Evolutionary conservation across 495 filamentous ascomycete genomes (phyloP).

Genomic region (Talaromyces thailandensis): DNA sequence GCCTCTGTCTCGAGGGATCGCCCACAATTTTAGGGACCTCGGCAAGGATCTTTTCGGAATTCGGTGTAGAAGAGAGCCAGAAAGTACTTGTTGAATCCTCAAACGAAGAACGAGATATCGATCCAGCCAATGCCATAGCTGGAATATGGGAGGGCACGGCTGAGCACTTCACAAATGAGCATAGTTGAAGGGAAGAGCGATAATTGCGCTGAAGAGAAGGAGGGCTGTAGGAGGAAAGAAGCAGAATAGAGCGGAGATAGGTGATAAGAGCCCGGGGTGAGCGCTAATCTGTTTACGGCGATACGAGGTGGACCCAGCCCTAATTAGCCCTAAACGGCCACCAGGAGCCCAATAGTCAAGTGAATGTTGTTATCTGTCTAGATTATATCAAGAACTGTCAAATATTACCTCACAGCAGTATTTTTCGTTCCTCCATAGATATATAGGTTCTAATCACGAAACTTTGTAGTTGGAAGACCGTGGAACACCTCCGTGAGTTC

Average conservation of each 20-base stretch:
- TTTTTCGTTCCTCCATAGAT: too few species aligned
- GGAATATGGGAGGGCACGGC: background rate
- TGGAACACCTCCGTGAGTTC: too few species aligned
- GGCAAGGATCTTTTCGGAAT: background rate
- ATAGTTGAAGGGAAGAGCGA: background rate
- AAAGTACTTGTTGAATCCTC: background rate
- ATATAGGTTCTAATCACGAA: too few species aligned
- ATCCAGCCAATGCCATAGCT: background rate
- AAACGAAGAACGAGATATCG: background rate
- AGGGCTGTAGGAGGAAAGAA: background rate
- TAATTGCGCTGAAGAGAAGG: background rate
- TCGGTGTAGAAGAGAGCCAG: background rate
- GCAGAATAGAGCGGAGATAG: background rate
- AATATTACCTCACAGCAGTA: too few species aligned
- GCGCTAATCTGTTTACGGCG: background rate
- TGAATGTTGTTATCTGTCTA: too few species aligned
- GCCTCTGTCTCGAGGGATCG: conserved; percentile 10
- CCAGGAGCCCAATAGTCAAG: too few species aligned
- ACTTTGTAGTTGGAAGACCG: too few species aligned
- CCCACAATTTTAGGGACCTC: background rate
- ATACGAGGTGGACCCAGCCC: background rate
- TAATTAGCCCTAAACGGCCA: background rate
- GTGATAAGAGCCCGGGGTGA: background rate
- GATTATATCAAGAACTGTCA: too few species aligned
- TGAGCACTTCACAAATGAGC: background rate